Percentiles rank a stretch among this genome's conserved stretches.
Conservation (phyloP, 2,329 filamentous ascomycete genomes). For the Neoascochyta sp. region DNA sequence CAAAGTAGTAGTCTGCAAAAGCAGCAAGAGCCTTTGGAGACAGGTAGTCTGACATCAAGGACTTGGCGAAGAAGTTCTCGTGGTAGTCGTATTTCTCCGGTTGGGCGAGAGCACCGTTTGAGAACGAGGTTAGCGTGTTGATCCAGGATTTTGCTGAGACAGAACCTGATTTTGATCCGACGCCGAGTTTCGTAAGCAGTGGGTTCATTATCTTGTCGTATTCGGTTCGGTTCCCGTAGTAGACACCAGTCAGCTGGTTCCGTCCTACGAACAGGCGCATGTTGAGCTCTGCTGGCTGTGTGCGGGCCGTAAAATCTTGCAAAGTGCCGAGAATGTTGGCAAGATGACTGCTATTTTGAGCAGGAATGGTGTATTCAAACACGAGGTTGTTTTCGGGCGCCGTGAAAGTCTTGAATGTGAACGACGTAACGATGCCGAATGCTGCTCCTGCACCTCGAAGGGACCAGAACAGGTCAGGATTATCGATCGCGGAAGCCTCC, state of each 20-base stretch:
- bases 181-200: constrained; percentile 17
- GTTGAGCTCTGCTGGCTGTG: no score
- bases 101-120: constrained; percentile 18
- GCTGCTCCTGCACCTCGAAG: constrained; percentile 40
- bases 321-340: no score
- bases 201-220: constrained; percentile 25
- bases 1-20: constrained; percentile 22
- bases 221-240: constrained; percentile 19
- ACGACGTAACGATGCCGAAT: constrained; percentile 40
- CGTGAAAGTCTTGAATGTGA: constrained; percentile 30
- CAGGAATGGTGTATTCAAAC: constrained; percentile 21
- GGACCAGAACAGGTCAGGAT: constrained; percentile 43
- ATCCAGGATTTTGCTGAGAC: constrained; percentile 13
- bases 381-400: constrained; percentile 22
- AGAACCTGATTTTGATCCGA: constrained; percentile 3
- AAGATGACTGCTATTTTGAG: no score
- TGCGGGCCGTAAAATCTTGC: no score
- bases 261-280: no score
- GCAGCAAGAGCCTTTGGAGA: constrained; percentile 14
- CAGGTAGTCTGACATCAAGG: constrained; percentile 21
- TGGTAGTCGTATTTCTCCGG: constrained; percentile 20
- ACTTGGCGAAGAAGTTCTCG: constrained; percentile 30
- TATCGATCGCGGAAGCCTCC: constrained; percentile 26
- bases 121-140: constrained; percentile 19
- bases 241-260: no score